Evolutionary conservation across 441 rosid genomes (phyloP), one percentile per base, ranked within the genome.

Genomic region (Gossypium lobatum): DNA sequence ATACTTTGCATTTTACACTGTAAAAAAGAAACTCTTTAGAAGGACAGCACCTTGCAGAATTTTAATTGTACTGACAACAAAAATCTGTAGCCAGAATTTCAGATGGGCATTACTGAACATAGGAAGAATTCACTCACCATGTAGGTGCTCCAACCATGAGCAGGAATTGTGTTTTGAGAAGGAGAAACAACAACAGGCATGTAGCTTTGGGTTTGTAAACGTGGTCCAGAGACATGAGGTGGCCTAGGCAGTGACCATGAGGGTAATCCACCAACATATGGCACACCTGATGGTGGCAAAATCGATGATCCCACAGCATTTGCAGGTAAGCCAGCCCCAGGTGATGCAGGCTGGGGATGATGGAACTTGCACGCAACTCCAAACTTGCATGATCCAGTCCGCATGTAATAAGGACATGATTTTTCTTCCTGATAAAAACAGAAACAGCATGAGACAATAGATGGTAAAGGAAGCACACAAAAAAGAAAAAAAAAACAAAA

Each of bases 361-460:
- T 91, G 88, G 77, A 91, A 91, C 85, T 86, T 91, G 86, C 97
- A 91, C 3, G 91, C 87, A 71, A 81, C 86, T 72, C 94, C 93
- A 77, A 88, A 91, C 82, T 89, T 91, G 72, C 97, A 91, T 0
- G 88, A 62, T 75, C 97, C 94, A 11, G 85, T 89, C 11, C 88
- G 83, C 88, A 88, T 78, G 84, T 89, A 91, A 80, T 79, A 88
- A 54, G 95, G 84, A 72, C 97, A 91, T 52, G 95, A 77, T 81
- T 89, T 91, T 82, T 87, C 92, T 73, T 85, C 91, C 95, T 91
- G 75, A 31, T 4, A 70, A 72, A 26, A 45, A 48, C 18, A 76
- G 14, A 66, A 52, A n/a, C 61, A 42, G 65, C 9, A 25, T 23
- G 57, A 57, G 67, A 58, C n/a, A 14, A 72, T 14, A 23, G 21